Conservation (phyloP, 768 basidiomycete genomes). For the Asterophora lycoperdoides region DNA sequence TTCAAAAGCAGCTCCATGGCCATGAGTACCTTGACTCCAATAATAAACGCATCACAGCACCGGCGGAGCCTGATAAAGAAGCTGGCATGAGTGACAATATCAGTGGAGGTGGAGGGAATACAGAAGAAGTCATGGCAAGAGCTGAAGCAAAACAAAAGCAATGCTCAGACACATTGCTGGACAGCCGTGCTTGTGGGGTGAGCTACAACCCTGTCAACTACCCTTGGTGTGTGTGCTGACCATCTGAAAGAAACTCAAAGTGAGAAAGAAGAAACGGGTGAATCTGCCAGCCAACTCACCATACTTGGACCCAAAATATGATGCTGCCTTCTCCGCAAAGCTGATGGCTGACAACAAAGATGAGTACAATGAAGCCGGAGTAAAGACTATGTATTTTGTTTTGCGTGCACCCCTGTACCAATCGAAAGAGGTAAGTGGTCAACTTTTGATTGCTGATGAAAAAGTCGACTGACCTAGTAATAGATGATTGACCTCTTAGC, state of each 20-base stretch:
- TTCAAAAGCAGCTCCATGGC: background rate
- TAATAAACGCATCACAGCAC: background rate
- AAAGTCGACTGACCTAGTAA: background rate
- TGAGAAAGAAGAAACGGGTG: background rate
- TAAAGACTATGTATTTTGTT: background rate
- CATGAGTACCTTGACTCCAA: background rate
- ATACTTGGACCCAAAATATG: background rate
- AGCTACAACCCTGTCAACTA: background rate
- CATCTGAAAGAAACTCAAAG: background rate
- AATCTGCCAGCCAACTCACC: background rate
- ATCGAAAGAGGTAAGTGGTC: background rate
- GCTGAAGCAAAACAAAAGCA: too few species aligned
- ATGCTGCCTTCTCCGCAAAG: background rate
- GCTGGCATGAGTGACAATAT: background rate
- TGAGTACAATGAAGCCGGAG: too few species aligned
- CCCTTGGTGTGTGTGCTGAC: background rate
- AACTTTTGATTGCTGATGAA: background rate
- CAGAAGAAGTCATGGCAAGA: too few species aligned
- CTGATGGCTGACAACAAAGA: slow-evolving; percentile 1
- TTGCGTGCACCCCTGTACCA: background rate
- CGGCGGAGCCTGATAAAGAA: too few species aligned
- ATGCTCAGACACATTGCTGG: background rate
- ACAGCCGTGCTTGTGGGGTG: background rate
- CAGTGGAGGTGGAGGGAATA: background rate
- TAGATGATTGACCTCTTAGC: background rate